Percentiles rank a stretch among this genome's conserved stretches.
These are phyloP conservation scores for Backusella liffmaniae DNA, from an alignment of 192 early-diverging fungal species.

Conservation along the genomic window DNA sequence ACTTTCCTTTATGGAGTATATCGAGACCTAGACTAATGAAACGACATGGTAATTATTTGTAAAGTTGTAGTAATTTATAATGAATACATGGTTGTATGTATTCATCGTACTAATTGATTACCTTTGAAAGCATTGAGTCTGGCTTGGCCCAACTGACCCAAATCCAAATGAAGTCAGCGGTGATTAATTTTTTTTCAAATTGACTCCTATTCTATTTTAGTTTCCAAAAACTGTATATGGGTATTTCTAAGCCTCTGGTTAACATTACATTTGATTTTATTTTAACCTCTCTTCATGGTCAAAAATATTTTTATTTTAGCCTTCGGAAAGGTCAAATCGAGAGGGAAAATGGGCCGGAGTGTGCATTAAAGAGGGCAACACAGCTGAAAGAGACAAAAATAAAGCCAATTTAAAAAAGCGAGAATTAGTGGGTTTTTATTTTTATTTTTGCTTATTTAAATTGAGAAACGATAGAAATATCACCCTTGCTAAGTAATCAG, in stretches of 20 bases:
- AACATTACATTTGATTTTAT: neutral
- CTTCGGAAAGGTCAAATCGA: neutral
- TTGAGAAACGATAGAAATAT: neutral
- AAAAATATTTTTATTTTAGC: neutral
- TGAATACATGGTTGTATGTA: neutral
- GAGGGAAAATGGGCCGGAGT: neutral
- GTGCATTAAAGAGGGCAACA: neutral
- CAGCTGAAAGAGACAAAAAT: neutral
- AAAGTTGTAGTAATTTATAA: neutral
- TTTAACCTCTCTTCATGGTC: neutral
- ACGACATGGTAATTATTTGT: neutral
- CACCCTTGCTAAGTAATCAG: neutral
- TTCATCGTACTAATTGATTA: neutral
- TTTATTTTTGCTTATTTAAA: slow-evolving; percentile 3
- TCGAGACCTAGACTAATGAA: neutral
- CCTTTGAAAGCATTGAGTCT: neutral
- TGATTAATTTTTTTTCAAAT: neutral
- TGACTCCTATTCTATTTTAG: neutral
- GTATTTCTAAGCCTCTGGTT: neutral
- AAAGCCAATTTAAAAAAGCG: neutral
- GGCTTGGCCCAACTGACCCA: neutral
- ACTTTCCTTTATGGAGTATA: neutral
- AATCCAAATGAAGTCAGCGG: neutral
- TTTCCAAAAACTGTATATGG: too few species aligned
- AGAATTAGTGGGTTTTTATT: neutral